These are phyloP conservation scores for Luffa acutangula DNA, from an alignment of 306 rosid species.

Conservation along the genomic window DNA sequence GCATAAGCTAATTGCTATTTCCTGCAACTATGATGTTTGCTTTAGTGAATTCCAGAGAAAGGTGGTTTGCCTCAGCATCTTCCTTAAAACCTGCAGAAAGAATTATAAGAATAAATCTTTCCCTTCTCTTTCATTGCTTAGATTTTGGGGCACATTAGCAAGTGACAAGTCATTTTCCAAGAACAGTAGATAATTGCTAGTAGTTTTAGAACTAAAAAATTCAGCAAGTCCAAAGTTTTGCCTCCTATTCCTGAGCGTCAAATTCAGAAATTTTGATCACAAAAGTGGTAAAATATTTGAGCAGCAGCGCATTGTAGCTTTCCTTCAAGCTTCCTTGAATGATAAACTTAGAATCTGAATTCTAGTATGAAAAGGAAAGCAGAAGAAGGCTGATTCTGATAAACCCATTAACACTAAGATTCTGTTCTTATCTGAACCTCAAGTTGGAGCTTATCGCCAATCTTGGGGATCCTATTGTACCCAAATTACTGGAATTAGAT, in stretches of 20 bases:
- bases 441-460: conserved; percentile 14
- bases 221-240: neutral
- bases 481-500: conserved; percentile 9
- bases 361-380: conserved; percentile 10
- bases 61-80: conserved; percentile 6
- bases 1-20: neutral
- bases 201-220: neutral
- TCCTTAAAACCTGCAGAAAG: conserved; percentile 31
- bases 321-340: conserved; percentile 17
- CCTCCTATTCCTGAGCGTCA: neutral
- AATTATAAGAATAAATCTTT: conserved; percentile 15
- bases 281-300: neutral
- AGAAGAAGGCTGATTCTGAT: conserved; percentile 21
- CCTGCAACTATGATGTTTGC: neutral
- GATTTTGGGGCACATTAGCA: conserved; percentile 35
- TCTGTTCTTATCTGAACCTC: conserved; percentile 18
- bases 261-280: conserved; percentile 4
- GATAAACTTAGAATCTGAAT: conserved; percentile 4
- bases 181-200: conserved; percentile 20
- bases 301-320: neutral
- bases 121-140: conserved; percentile 36
- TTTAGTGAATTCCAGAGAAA: neutral
- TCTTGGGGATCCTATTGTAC: conserved; percentile 7
- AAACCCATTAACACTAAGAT: conserved; percentile 22
- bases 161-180: conserved; percentile 43